Base-by-base conservation (phyloP, 345 rosid species). In the Litchi chinensis region DNA sequence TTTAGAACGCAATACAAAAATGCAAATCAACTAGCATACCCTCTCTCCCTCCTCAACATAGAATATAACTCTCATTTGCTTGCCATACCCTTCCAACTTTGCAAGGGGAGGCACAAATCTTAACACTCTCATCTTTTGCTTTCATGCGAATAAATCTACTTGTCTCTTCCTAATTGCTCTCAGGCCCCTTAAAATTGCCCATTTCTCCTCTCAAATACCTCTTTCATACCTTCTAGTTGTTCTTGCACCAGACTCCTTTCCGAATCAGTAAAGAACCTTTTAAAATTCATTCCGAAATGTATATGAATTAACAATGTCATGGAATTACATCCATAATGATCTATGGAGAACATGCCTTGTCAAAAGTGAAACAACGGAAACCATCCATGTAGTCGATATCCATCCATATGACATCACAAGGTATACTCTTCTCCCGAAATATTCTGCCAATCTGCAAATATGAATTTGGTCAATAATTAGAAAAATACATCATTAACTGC, bases 371-470 rank as follows among this genome's bases (percentile, higher is more conserved):
- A 91, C 98, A 95, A 65, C 98, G 91, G 82, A 93, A 95, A 10
- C 95, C 94, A 81, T 95, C 98, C 98, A 95, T 95, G 86, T 95
- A 95, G 82, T 95, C 98, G 80, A 95, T 95, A 81, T 95, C 98
- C 98, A 95, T 95, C 98, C 98, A 95, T 85, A 95, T 84, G 74
- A 87, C 98, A 77, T 95, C 98, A 82, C 93, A 80, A 57, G 98
- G 98, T 77, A 95, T 93, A 66, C 80, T 89, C 87, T 95, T 95
- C 79, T 93, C 88, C 64, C 98, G 89, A 84, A 95, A 95, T 68
- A 85, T 86, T 81, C 81, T 89, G 21, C 92, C 88, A 37, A 95
- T 80, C 98, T 95, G 88, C 77, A 82, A 65, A 74, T 4, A 43
- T 12, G 65, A 46, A 41, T 26, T 67, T 60, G 26, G n/a, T 79